Evolutionary conservation across 345 rosid genomes (phyloP), one percentile per base, ranked within the genome.

Genomic region (Eucalyptus melliodora): DNA sequence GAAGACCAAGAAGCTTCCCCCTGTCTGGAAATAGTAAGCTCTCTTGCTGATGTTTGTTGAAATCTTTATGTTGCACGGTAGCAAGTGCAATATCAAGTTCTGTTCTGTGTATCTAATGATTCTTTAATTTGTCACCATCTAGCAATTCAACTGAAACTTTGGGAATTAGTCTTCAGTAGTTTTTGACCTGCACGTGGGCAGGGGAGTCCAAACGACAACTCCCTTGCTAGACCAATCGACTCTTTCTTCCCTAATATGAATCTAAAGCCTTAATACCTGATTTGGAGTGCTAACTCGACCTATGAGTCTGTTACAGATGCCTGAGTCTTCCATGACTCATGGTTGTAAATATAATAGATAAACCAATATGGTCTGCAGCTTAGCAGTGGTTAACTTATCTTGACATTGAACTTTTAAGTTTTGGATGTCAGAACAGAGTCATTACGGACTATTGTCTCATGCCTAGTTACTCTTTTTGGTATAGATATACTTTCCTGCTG

Each of bases 21-120:
- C 91, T 87, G 91, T 90, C 86, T 90, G 91, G 91, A 90, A 90
- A 90, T 90, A 90, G 91, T 90, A 88, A 90, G 91, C 86, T 88
- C 67, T 1, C 37, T 83, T 30, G 77, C 87, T 19, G 15, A 42
- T 50, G 17, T 67, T 24, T 31, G 69, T 27, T 2, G 31, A 42
- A 87, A 23, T 56, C 50, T 34, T 6, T 44, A 19, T 23, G 16
- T 42, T 55, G 31, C 34, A 47, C 3, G 6, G 27, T 87, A 16
- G 19, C 3, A 3, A 87, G 72, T 47, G 4, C 30, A 77, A 3
- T 11, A 15, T 45, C 81, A 65, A 30, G 49, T 26, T 60, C 7
- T 49, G 47, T 67, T 65, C 51, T 26, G 80, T 10, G 37, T 3
- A 26, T 21, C 27, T 30, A 40, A 40, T 40, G 85, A 21, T 77